Evolutionary conservation across 805 yeast species (phyloP), one percentile per base, ranked within the genome.

Genomic region (Ogataea thermomethanolica): DNA sequence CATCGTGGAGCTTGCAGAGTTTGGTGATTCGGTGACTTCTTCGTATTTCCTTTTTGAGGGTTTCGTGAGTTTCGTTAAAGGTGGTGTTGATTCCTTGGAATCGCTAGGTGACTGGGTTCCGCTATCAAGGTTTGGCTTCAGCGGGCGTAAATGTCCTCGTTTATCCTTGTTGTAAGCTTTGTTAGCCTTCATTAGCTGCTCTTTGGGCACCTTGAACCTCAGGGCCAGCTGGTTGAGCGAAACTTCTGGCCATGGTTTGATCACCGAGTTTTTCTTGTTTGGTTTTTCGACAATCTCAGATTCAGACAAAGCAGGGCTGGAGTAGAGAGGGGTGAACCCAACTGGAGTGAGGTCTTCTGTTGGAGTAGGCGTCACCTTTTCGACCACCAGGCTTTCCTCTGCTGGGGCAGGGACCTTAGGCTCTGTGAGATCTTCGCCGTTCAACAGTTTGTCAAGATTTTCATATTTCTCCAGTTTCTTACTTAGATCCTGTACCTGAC

Each of bases 161-260:
- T 45, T 50, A 12, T 45, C 48, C 17, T 26, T 43, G 12, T 25
- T 41, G 4, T 48, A 28, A 8, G 26, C 32, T 28, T 46, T 48
- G 22, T 47, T 45, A 6, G 49, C 37, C 28, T 44, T 50, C 11
- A 36, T 7, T 8, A 49, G 30, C 33, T 44, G 49, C 11, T 53
- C 54, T 29, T 49, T 51, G 7, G 63, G 48, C 15, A 58, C 43
- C 15, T 54, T 55, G 33, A 57, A 57, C 41, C 57, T 45, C 9
- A 45, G 43, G 2, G 61, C 62, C 21, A 58, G 37, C 44, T 57
- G 60, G 31, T 39, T 49, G n/a, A 57, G 43, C 7, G 63, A 51
- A 8, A 52, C 47, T 37, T 58, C 62, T 5, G 56, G 55, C 60
- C 60, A 57, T 10, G 61, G 61, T 34, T 47, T 52, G 30, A 51